Conservation (phyloP, 352 stramenopile species). For the Phytopythium boreale region DNA sequence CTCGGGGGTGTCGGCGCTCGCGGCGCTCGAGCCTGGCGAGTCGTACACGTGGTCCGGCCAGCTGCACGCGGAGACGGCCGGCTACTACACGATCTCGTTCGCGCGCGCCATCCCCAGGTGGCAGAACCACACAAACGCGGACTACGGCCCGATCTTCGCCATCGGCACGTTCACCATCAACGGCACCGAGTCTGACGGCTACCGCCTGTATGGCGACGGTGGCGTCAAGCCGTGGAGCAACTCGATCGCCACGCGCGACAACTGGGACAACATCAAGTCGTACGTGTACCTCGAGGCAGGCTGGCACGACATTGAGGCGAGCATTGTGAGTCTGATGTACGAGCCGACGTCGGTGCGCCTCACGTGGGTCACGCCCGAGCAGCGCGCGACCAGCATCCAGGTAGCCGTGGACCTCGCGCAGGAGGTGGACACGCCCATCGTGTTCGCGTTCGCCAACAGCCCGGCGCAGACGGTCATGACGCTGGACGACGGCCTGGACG, state of each 20-base stretch:
- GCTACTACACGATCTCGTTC: conserved; percentile 29
- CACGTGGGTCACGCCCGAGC: conserved; percentile 24
- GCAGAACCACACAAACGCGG: conserved; percentile 23
- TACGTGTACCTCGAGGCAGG: conserved; percentile 23
- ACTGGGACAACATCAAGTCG: conserved; percentile 32
- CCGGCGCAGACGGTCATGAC: conserved; percentile 20
- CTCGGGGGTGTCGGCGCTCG: conserved; percentile 19
- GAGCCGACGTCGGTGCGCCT: conserved; percentile 26
- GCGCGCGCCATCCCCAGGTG: conserved; percentile 22
- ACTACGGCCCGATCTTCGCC: conserved; percentile 21
- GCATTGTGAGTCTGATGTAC: conserved; percentile 22
- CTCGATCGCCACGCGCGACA: conserved; percentile 26
- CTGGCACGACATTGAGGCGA: conserved; percentile 24
- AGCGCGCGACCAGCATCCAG: conserved; percentile 30
- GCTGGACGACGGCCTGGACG: conserved; percentile 25
- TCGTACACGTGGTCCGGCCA: conserved; percentile 31
- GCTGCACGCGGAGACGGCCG: conserved; percentile 20
- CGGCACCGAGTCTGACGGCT: conserved; percentile 19
- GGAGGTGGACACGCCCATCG: conserved; percentile 25
- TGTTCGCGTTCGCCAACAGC: conserved; percentile 32
- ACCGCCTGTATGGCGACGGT: conserved; percentile 21
- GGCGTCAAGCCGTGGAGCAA: conserved; percentile 30
- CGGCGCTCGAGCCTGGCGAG: conserved; percentile 2
- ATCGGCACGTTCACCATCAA: conserved; percentile 21
- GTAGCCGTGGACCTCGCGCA: conserved; percentile 23